Conservation (phyloP, 2,329 filamentous ascomycete species). For the Scorias spongiosa region DNA sequence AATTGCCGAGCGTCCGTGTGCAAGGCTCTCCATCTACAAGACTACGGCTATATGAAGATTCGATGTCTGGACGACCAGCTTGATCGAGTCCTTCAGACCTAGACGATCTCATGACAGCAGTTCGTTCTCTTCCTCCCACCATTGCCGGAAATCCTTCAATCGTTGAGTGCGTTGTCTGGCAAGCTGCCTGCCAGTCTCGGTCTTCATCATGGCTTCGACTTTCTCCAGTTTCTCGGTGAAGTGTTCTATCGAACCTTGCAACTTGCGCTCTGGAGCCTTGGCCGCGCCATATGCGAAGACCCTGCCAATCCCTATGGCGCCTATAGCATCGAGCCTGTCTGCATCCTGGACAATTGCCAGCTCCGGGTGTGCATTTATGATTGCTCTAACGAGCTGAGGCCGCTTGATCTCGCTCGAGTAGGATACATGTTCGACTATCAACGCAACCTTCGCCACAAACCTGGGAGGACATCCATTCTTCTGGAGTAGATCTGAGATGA, state of each 20-base stretch:
- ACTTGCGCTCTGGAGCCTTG: constrained; percentile 31
- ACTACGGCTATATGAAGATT: no score
- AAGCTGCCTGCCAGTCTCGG: constrained; percentile 34
- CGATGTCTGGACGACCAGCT: no score
- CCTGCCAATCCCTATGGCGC: constrained; percentile 68
- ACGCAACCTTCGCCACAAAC: constrained; percentile 53
- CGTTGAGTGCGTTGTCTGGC: constrained; percentile 34
- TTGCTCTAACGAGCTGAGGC: constrained; percentile 39
- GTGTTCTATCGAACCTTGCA: constrained; percentile 56
- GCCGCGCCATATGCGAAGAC: constrained; percentile 64
- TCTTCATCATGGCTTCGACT: constrained; percentile 48
- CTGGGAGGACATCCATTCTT: constrained; percentile 39
- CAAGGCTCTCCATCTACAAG: no score
- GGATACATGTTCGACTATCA: constrained; percentile 60
- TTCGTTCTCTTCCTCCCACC: constrained; percentile 37
- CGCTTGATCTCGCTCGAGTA: constrained; percentile 60
- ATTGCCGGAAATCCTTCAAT: constrained; percentile 33
- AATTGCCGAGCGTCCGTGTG: no score
- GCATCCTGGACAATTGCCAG: constrained; percentile 81
- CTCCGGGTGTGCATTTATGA: constrained; percentile 56
- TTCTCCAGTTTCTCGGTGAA: constrained; percentile 61
- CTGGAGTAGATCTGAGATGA: constrained; percentile 41
- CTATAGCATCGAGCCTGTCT: constrained; percentile 81
- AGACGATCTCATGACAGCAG: background rate
- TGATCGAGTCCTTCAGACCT: no score